These are phyloP conservation scores for Didymella arachidicola DNA, from an alignment of 2,329 filamentous ascomycete genomes.

Conservation along the genomic window DNA sequence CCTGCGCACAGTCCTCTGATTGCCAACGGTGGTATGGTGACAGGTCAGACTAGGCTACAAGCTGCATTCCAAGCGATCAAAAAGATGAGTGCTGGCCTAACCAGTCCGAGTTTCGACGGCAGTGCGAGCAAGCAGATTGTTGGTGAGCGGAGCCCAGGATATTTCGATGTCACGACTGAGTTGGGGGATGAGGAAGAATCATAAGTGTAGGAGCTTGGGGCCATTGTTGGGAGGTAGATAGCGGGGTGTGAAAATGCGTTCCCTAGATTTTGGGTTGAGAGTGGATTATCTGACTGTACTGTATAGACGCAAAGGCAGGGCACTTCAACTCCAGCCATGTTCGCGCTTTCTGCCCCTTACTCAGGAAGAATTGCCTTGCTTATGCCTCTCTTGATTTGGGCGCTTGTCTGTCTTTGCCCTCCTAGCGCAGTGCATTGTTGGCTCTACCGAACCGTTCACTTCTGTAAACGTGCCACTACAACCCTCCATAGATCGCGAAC, in stretches of 20 bases:
- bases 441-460: too few species aligned
- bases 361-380: not conserved
- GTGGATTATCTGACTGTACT: not conserved
- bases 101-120: constrained; percentile 26
- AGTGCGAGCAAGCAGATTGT: not conserved
- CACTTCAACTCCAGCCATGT: not conserved
- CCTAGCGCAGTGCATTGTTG: not conserved
- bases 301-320: not conserved
- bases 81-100: constrained; percentile 36
- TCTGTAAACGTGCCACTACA: constrained; percentile 56
- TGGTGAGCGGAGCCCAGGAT: not conserved
- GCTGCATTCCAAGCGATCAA: constrained; percentile 39
- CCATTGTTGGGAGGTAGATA: not conserved
- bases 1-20: not conserved
- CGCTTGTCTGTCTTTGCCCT: not conserved
- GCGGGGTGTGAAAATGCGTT: not conserved
- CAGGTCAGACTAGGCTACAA: constrained; percentile 33
- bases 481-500: constrained; percentile 89
- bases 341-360: not conserved
- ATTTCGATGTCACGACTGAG: constrained; percentile 2
- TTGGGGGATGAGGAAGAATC: not conserved
- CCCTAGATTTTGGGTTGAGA: constrained; percentile 9
- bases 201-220: not conserved
- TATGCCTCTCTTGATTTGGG: too few species aligned
- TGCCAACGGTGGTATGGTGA: not conserved